phyloP scores from a whole-genome alignment of 2,329 filamentous ascomycete species.

The Rhexocercosporidium sp. region DNA sequence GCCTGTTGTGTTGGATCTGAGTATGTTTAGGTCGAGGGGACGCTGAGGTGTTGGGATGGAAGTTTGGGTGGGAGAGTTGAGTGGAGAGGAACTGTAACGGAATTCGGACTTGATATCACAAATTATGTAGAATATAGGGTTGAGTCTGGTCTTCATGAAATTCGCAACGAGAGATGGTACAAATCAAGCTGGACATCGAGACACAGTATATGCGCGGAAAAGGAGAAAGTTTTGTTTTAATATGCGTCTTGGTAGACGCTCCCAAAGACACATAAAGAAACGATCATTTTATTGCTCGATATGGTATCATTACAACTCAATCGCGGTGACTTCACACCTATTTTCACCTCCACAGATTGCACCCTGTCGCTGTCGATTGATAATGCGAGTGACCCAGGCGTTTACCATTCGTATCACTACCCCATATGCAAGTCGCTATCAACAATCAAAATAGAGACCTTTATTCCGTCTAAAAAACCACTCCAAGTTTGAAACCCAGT shows the following conservation, averaged over 20 bases:
- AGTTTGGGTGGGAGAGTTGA: neutral
- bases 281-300: constrained; percentile 9
- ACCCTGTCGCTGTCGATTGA: neutral
- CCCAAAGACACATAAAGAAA: neutral
- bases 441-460: constrained; percentile 3
- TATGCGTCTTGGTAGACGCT: no score
- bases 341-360: neutral
- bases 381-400: neutral
- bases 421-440: constrained; percentile 21
- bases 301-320: constrained; percentile 9
- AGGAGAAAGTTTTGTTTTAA: no score
- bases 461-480: constrained; percentile 10
- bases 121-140: no score
- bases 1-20: constrained; percentile 63
- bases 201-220: no score
- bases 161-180: no score
- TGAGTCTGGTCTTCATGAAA: no score
- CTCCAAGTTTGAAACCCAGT: constrained; percentile 1
- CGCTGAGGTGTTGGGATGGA: constrained; percentile 8
- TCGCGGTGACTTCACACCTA: neutral
- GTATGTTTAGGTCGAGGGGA: constrained; percentile 46
- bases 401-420: neutral
- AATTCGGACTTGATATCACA: neutral
- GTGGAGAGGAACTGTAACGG: no score
- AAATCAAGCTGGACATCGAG: no score